These are phyloP conservation scores for Drechmeria coniospora DNA, from an alignment of 2,329 filamentous ascomycete species.

Conservation along the genomic window DNA sequence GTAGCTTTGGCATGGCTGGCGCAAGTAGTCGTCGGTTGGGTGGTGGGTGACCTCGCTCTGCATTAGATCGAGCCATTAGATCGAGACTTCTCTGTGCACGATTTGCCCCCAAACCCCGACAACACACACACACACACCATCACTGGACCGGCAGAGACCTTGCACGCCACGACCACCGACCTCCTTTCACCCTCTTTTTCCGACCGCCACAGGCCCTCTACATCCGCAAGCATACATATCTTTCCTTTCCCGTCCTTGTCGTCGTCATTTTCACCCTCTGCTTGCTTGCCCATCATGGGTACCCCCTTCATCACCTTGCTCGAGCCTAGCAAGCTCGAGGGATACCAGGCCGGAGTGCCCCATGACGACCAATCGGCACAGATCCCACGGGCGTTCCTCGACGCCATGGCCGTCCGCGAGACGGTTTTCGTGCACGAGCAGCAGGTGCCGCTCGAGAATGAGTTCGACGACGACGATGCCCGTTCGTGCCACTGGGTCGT, in stretches of 20 bases:
- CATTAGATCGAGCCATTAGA: too few relatives aligned
- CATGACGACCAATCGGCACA: constrained; percentile 26
- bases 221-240: too few relatives aligned
- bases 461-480: constrained; percentile 68
- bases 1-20: too few relatives aligned
- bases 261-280: background rate
- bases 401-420: constrained; percentile 48
- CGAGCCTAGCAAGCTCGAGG: constrained; percentile 32
- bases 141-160: too few relatives aligned
- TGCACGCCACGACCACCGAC: too few relatives aligned
- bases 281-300: constrained; percentile 19
- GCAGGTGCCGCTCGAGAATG: constrained; percentile 43
- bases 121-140: too few relatives aligned
- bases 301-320: constrained; percentile 34
- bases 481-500: constrained; percentile 76
- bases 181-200: too few relatives aligned
- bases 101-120: too few relatives aligned
- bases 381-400: constrained; percentile 41
- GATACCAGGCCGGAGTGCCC: constrained; percentile 25
- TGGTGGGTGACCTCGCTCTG: too few relatives aligned
- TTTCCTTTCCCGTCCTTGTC: background rate
- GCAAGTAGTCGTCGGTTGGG: too few relatives aligned
- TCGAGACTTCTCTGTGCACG: too few relatives aligned
- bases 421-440: constrained; percentile 48
- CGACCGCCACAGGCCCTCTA: too few relatives aligned